Conservation (phyloP, 2,329 filamentous ascomycete species). For the Apiospora pterosperma region DNA sequence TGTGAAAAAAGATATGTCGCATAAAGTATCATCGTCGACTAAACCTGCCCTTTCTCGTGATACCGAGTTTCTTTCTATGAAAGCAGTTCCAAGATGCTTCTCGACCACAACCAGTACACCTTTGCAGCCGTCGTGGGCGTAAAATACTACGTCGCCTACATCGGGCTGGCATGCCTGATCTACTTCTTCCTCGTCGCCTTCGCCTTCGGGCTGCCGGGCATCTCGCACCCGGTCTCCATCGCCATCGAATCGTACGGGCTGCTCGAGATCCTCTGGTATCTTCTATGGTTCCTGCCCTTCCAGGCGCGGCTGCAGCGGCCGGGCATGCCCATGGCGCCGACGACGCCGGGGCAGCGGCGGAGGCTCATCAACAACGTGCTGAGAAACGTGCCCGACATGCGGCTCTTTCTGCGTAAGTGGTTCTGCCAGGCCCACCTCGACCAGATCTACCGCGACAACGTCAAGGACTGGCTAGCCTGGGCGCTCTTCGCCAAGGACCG, state of each 20-base stretch:
- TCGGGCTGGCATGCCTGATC: constrained; percentile 11
- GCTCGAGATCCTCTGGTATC: constrained; percentile 17
- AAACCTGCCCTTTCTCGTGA: too few relatives aligned
- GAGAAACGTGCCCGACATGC: constrained; percentile 10
- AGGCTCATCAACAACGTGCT: constrained; percentile 8
- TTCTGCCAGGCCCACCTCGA: constrained; percentile 12
- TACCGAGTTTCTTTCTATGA: background rate
- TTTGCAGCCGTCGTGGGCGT: background rate
- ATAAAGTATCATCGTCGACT: background rate
- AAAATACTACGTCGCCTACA: constrained; percentile 1
- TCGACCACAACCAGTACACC: constrained; percentile 5
- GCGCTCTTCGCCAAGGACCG: constrained; percentile 11
- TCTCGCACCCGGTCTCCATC: constrained; percentile 20
- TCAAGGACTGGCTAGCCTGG: constrained; percentile 19
- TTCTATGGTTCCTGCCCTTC: constrained; percentile 16
- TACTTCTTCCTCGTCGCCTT: constrained; percentile 18
- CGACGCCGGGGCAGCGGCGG: constrained; percentile 10
- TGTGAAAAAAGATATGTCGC: background rate
- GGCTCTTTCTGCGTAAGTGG: constrained; percentile 14
- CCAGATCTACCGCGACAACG: constrained; percentile 15
- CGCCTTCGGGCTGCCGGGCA: constrained; percentile 16
- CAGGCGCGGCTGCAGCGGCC: constrained; percentile 11
- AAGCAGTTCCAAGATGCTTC: constrained; percentile 2
- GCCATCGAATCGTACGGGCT: constrained; percentile 15
- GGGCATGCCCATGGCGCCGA: constrained; percentile 1